Percentiles rank a stretch among this genome's conserved stretches.
These are phyloP conservation scores for Laetiporus sulphureus DNA, from an alignment of 1,284 basidiomycete genomes.

Conservation along the genomic window DNA sequence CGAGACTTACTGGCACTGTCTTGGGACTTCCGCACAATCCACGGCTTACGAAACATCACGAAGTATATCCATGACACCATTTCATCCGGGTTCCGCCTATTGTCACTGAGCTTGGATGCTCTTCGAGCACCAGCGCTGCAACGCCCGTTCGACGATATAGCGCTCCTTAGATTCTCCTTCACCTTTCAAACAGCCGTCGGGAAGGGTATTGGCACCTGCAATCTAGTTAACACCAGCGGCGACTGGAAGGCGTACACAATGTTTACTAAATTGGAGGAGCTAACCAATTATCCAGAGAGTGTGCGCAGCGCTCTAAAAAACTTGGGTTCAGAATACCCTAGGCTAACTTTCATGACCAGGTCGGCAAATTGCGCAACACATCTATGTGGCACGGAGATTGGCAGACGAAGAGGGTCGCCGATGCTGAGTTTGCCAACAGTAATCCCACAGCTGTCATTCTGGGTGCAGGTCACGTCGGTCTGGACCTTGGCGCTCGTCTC, in stretches of 20 bases:
- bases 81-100: constrained; percentile 27
- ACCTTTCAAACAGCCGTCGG: constrained; percentile 44
- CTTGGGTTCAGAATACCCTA: too few relatives aligned
- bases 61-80: constrained; percentile 39
- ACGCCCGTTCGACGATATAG: constrained; percentile 34
- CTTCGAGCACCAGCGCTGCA: constrained; percentile 33
- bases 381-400: constrained; percentile 29
- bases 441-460: constrained; percentile 18
- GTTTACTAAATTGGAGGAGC: constrained; percentile 48
- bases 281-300: constrained; percentile 40
- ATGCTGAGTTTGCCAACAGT: not conserved
- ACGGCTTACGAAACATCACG: constrained; percentile 33
- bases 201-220: constrained; percentile 37
- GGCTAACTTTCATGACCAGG: not conserved
- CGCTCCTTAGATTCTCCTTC: constrained; percentile 48
- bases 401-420: constrained; percentile 21
- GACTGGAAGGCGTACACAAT: constrained; percentile 47
- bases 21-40: constrained; percentile 56
- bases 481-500: constrained; percentile 48
- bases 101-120: constrained; percentile 28
- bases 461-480: constrained; percentile 56
- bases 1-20: constrained; percentile 51
- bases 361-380: constrained; percentile 27
- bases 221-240: constrained; percentile 37
- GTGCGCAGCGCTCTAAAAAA: too few relatives aligned